phyloP scores from a whole-genome alignment of 2,329 filamentous ascomycete genomes.

The Aspergillus amoenus region DNA sequence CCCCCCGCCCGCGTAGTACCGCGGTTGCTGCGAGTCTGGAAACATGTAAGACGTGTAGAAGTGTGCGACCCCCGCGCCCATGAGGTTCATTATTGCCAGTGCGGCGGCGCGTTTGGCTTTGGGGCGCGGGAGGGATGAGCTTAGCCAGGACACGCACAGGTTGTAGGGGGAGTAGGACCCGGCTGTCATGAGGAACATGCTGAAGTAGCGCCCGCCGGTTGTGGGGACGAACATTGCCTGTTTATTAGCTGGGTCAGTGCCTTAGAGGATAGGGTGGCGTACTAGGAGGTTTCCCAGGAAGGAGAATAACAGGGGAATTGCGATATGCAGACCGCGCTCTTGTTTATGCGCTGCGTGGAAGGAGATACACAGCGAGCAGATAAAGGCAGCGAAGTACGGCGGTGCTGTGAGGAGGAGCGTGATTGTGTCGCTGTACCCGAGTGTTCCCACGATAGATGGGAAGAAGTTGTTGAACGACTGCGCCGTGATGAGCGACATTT shows the following conservation, averaged over 20 bases:
- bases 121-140: neutral
- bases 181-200: conserved; percentile 4
- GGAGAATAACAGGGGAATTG: conserved; percentile 2
- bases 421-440: neutral
- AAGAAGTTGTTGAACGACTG: conserved; percentile 8
- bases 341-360: neutral
- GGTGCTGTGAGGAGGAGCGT: neutral
- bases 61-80: conserved; percentile 1
- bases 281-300: neutral
- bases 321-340: neutral
- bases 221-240: conserved; percentile 1
- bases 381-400: conserved; percentile 1
- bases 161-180: conserved; percentile 4
- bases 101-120: neutral
- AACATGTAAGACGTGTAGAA: conserved; percentile 8
- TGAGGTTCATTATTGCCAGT: conserved; percentile 3
- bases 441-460: neutral
- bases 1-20: neutral
- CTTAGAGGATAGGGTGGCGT: neutral
- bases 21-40: neutral
- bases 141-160: conserved; percentile 1
- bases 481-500: conserved; percentile 2
- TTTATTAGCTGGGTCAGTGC: neutral
- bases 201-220: conserved; percentile 6
- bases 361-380: neutral